These are phyloP conservation scores for Eurotiales sp. DNA, from an alignment of 2,329 filamentous ascomycete genomes.

Conservation along the genomic window DNA sequence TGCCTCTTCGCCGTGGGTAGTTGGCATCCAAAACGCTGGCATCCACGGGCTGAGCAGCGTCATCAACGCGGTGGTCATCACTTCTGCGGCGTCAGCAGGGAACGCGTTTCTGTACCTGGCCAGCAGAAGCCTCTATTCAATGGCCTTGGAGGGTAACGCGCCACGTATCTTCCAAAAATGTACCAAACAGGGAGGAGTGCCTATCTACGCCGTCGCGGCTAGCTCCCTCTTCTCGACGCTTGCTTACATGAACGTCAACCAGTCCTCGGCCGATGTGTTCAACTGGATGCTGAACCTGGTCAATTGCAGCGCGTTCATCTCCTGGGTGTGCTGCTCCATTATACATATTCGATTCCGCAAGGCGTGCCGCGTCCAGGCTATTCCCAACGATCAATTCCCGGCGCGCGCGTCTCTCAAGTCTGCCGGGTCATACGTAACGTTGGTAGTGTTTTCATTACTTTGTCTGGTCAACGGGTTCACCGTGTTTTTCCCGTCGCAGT, in stretches of 20 bases:
- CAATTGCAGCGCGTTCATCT: not conserved
- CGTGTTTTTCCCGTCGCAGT: not conserved
- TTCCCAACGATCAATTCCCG: not conserved
- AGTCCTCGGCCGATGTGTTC: conserved; percentile 54
- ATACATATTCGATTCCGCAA: not conserved
- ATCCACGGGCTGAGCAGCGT: too few species aligned
- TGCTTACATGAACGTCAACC: conserved; percentile 60
- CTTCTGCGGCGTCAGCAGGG: too few species aligned
- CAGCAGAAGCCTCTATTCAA: conserved; percentile 65
- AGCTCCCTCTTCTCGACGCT: conserved; percentile 60
- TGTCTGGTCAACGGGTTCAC: not conserved
- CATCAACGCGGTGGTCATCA: too few species aligned
- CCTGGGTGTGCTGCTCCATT: not conserved
- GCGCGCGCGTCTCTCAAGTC: not conserved
- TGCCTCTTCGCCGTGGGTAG: too few species aligned
- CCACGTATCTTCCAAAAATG: conserved; percentile 66
- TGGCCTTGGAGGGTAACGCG: conserved; percentile 65
- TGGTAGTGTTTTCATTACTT: not conserved
- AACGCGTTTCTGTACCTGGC: conserved; percentile 61
- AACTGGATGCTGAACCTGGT: conserved; percentile 60
- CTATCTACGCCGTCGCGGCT: conserved; percentile 58
- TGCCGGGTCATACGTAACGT: not conserved
- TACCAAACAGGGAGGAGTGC: conserved; percentile 64
- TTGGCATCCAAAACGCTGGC: too few species aligned
- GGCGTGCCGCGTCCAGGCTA: not conserved